Percentiles rank a stretch among this genome's conserved stretches.
Conservation (phyloP, 139 green algal genomes). For the Nannochloris sp. region DNA sequence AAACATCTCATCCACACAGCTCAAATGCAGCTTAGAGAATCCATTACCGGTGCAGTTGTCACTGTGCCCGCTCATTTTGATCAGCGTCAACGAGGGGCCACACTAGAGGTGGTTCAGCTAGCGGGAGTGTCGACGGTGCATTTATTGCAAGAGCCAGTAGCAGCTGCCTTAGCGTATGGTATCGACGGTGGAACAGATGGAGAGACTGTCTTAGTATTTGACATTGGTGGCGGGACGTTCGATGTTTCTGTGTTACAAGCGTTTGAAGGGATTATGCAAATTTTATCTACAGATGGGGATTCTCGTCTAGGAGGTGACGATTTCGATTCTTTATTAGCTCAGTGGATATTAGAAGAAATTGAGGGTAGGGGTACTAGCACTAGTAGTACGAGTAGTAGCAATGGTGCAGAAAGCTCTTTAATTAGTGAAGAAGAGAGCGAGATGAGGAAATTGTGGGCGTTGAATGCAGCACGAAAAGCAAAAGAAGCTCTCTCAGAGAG, state of each 20-base stretch:
- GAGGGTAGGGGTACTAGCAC: background rate
- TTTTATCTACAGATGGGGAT: conserved; percentile 64
- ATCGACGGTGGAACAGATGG: conserved; percentile 38
- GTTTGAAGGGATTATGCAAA: conserved; percentile 67
- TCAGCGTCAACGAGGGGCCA: conserved; percentile 45
- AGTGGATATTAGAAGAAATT: conserved; percentile 20
- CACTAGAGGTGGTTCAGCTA: conserved; percentile 38
- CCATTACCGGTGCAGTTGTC: conserved; percentile 35
- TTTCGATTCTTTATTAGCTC: conserved; percentile 47
- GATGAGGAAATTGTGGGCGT: conserved; percentile 6
- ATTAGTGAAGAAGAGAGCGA: background rate
- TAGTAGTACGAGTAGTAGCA: background rate
- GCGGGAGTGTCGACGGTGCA: conserved; percentile 48
- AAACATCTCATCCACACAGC: conserved; percentile 38
- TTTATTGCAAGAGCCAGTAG: conserved; percentile 61
- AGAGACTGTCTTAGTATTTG: conserved; percentile 70
- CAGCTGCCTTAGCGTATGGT: conserved; percentile 70
- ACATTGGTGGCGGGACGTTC: conserved; percentile 76
- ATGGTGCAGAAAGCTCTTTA: background rate
- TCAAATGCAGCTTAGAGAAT: conserved; percentile 17
- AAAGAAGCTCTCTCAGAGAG: background rate
- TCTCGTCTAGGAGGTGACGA: conserved; percentile 68
- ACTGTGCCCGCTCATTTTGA: conserved; percentile 69
- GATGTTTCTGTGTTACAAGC: conserved; percentile 70
- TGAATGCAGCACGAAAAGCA: conserved; percentile 1